Percentiles rank a stretch among this genome's conserved stretches.
These are phyloP conservation scores for Podospora comata DNA, from an alignment of 495 filamentous ascomycete species.

Conservation along the genomic window DNA sequence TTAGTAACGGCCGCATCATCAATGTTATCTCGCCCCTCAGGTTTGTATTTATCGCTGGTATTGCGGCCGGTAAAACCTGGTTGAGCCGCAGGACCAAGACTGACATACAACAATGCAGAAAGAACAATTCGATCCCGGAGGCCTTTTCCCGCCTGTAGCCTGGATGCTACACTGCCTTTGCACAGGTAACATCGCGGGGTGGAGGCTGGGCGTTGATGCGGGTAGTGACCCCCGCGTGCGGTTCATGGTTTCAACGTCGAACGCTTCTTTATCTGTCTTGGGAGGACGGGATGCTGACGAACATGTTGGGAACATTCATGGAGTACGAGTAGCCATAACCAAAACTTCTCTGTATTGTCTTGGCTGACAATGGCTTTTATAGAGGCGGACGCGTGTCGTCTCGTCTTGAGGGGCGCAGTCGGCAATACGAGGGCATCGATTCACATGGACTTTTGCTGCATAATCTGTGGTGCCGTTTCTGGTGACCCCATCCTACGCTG, in stretches of 20 bases:
- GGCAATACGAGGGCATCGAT: slow-evolving; percentile 10
- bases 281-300: neutral
- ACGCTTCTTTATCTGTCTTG: neutral
- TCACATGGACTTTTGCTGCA: neutral
- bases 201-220: neutral
- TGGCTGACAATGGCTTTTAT: neutral
- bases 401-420: slow-evolving; percentile 1
- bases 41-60: neutral
- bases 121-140: neutral
- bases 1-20: neutral
- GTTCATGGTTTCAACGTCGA: neutral
- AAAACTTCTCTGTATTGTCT: neutral
- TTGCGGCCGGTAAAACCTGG: neutral
- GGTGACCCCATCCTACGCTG: neutral
- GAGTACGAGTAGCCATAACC: neutral
- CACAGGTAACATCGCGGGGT: neutral
- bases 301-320: neutral
- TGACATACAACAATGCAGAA: neutral
- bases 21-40: neutral
- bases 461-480: neutral
- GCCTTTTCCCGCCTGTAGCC: neutral
- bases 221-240: neutral
- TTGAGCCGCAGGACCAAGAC: neutral
- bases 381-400: slow-evolving; percentile 4
- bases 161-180: neutral